phyloP scores from a whole-genome alignment of 2,329 filamentous ascomycete species.

The Cordyceps javanica region DNA sequence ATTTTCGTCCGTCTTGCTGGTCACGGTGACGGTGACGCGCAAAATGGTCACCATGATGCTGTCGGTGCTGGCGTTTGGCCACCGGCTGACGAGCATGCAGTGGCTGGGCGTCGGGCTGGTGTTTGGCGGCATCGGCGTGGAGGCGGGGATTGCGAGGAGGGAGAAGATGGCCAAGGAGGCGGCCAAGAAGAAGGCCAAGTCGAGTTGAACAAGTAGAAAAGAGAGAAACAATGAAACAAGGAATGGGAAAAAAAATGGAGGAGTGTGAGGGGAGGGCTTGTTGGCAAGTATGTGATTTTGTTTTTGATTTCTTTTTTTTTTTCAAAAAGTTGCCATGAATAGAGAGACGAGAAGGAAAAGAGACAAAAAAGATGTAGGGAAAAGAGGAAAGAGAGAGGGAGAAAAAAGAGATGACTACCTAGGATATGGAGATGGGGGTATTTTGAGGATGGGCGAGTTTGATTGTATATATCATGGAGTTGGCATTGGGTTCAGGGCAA shows the following conservation, averaged over 20 bases:
- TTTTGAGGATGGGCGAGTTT: too few species aligned
- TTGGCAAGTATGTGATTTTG: background rate
- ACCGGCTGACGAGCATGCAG: constrained; percentile 79
- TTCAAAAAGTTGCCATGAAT: too few species aligned
- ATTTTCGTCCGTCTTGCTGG: constrained; percentile 85
- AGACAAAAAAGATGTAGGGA: too few species aligned
- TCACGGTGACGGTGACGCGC: constrained; percentile 93
- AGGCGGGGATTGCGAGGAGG: constrained; percentile 70
- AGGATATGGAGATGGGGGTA: too few species aligned
- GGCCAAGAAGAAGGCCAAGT: constrained; percentile 49
- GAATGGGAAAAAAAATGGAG: too few species aligned
- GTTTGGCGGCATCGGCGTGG: constrained; percentile 90
- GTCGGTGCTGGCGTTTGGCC: constrained; percentile 90
- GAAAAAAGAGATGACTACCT: background rate
- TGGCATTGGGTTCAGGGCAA: too few species aligned
- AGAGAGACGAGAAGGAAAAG: too few species aligned
- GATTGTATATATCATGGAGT: background rate
- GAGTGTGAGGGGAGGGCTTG: background rate
- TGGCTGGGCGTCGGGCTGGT: constrained; percentile 89
- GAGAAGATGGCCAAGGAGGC: constrained; percentile 80
- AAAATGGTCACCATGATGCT: constrained; percentile 99
- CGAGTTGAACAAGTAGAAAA: background rate
- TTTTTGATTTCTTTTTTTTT: too few species aligned
- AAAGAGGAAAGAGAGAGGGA: background rate
- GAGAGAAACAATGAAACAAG: background rate